phyloP scores from a whole-genome alignment of 2,329 filamentous ascomycete genomes.

The Trichoderma hamatum region DNA sequence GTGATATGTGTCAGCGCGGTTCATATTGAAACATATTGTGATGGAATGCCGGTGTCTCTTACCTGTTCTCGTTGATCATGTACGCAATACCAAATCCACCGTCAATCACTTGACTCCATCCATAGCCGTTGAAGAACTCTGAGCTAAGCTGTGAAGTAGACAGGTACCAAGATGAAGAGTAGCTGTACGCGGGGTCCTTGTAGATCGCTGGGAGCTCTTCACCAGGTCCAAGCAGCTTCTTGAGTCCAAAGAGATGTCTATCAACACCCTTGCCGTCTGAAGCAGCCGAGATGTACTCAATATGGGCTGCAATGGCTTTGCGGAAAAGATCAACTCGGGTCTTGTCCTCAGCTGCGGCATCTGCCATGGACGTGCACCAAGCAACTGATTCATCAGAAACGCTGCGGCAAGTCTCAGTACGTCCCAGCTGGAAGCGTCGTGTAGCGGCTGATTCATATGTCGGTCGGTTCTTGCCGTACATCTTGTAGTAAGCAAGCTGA shows the following conservation, averaged over 20 bases:
- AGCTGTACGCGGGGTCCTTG: constrained; percentile 81
- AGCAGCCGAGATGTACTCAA: constrained; percentile 88
- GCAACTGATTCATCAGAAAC: constrained; percentile 90
- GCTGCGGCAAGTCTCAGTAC: constrained; percentile 91
- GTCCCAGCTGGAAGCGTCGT: constrained; percentile 91
- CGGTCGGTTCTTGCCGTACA: constrained; percentile 96
- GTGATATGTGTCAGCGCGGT: constrained; percentile 7
- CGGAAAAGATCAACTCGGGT: constrained; percentile 76
- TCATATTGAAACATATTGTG: no score
- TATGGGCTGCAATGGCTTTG: constrained; percentile 77
- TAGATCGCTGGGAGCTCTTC: constrained; percentile 83
- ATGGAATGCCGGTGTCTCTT: constrained; percentile 29
- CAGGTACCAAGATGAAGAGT: constrained; percentile 87
- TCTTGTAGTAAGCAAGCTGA: constrained; percentile 96
- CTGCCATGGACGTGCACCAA: constrained; percentile 86
- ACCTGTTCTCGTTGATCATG: constrained; percentile 99
- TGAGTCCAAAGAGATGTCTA: constrained; percentile 94
- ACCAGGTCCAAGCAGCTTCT: constrained; percentile 80
- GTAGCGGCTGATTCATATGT: constrained; percentile 97
- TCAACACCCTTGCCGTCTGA: constrained; percentile 93
- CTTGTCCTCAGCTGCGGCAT: constrained; percentile 64
- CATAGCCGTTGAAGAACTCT: constrained; percentile 98
- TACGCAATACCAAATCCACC: constrained; percentile 97
- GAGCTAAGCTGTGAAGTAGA: constrained; percentile 87
- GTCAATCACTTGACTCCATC: constrained; percentile 97